Evolutionary conservation across 257 asterid genomes (phyloP).

Genomic region (Petrea volubilis): DNA sequence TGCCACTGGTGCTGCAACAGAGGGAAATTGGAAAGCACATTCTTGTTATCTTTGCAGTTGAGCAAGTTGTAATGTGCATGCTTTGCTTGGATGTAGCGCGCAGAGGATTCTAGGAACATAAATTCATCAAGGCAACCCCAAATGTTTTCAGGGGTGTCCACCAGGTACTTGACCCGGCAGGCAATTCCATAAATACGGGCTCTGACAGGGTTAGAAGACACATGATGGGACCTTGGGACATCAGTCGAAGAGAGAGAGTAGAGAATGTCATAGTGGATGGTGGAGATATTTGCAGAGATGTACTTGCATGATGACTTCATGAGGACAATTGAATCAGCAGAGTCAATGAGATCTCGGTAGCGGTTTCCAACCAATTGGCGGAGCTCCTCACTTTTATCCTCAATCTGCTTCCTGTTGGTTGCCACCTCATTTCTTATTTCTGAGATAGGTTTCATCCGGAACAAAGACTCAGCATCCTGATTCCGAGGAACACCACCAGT

Average conservation of each 20-base stretch:
- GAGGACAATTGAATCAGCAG: slow-evolving; percentile 89
- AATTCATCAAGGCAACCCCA: slow-evolving; percentile 99
- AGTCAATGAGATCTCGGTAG: slow-evolving; percentile 95
- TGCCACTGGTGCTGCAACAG: slow-evolving; percentile 98
- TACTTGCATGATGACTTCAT: slow-evolving; percentile 93
- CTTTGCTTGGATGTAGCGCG: slow-evolving; percentile 88
- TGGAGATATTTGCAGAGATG: slow-evolving; percentile 70
- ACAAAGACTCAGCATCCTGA: slow-evolving; percentile 89
- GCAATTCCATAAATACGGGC: slow-evolving; percentile 80
- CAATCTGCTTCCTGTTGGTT: slow-evolving; percentile 87
- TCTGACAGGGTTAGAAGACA: slow-evolving; percentile 47
- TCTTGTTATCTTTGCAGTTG: slow-evolving; percentile 47
- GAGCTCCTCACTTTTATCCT: slow-evolving; percentile 92
- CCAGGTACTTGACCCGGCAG: slow-evolving; percentile 94
- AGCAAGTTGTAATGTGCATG: slow-evolving; percentile 72
- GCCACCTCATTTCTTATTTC: slow-evolving; percentile 90
- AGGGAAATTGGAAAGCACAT: slow-evolving; percentile 75
- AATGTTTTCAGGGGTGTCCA: slow-evolving; percentile 97
- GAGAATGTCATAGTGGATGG: slow-evolving; percentile 62
- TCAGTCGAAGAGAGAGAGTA: slow-evolving; percentile 66
- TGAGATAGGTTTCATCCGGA: slow-evolving; percentile 84
- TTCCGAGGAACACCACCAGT: slow-evolving; percentile 51
- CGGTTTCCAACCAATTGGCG: slow-evolving; percentile 93
- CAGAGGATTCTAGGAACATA: slow-evolving; percentile 88
- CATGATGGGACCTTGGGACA: slow-evolving; percentile 59